phyloP scores from a whole-genome alignment of 2,329 filamentous ascomycete genomes.

The Fusarium armeniacum region DNA sequence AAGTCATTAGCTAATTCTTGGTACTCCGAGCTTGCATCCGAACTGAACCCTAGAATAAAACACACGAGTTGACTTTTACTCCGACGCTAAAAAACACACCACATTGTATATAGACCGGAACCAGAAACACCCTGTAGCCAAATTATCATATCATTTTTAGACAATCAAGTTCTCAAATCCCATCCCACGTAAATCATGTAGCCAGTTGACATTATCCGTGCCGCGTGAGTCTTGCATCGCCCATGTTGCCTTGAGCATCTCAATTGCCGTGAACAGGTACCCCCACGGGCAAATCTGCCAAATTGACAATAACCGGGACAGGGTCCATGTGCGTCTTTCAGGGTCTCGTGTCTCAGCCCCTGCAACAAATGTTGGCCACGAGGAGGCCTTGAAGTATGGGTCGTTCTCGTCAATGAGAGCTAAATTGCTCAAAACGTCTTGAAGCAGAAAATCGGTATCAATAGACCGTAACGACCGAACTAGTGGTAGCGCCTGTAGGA shows the following conservation, averaged over 20 bases:
- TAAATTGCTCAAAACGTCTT: constrained; percentile 66
- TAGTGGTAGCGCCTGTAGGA: constrained; percentile 60
- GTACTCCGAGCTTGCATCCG: constrained; percentile 28
- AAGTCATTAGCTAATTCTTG: constrained; percentile 26
- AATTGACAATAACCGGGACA: constrained; percentile 62
- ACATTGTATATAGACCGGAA: constrained; percentile 29
- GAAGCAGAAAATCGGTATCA: constrained; percentile 61
- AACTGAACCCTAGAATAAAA: constrained; percentile 28
- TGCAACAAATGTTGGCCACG: constrained; percentile 71
- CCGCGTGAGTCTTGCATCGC: constrained; percentile 56
- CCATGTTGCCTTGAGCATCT: constrained; percentile 65
- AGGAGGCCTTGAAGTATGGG: constrained; percentile 70
- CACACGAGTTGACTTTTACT: constrained; percentile 34
- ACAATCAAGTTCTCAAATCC: constrained; percentile 64
- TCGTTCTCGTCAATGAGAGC: constrained; percentile 63
- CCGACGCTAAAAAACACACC: constrained; percentile 31
- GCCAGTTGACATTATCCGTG: constrained; percentile 55
- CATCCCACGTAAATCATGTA: constrained; percentile 60
- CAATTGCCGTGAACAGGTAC: constrained; percentile 65
- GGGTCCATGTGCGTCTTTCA: constrained; percentile 64
- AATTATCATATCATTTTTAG: constrained; percentile 45
- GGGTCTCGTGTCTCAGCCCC: constrained; percentile 67
- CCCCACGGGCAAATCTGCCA: constrained; percentile 64
- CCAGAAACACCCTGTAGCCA: constrained; percentile 16
- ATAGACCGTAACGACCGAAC: constrained; percentile 56